Evolutionary conservation across 1,284 basidiomycete species (phyloP).

Genomic region (Apiotrichum sp.): DNA sequence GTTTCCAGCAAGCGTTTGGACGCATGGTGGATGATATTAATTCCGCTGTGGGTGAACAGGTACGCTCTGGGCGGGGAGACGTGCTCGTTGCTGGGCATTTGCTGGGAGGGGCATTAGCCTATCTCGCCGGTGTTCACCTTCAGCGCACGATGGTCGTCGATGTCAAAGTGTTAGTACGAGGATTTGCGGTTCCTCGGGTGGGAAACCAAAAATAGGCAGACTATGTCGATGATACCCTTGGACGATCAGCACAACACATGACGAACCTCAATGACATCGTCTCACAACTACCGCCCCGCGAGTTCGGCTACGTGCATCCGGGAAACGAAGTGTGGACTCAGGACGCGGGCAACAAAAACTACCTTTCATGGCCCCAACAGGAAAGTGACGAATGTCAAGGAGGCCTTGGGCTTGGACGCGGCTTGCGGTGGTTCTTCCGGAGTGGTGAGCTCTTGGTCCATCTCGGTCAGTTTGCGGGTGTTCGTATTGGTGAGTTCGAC

Average conservation of each 20-base stretch:
- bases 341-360: background rate
- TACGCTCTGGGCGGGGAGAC: background rate
- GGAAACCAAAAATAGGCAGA: constrained; percentile 24
- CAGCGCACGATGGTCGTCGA: constrained; percentile 8
- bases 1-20: background rate
- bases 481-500: background rate
- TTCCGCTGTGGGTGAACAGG: background rate
- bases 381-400: background rate
- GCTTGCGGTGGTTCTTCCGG: background rate
- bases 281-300: constrained; percentile 20
- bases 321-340: constrained; percentile 20
- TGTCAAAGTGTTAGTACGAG: constrained; percentile 1
- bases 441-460: background rate
- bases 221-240: constrained; percentile 22
- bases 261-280: constrained; percentile 23
- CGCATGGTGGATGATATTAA: constrained; percentile 14
- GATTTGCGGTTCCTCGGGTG: constrained; percentile 21
- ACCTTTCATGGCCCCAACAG: background rate
- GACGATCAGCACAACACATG: constrained; percentile 14
- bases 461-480: background rate
- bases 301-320: constrained; percentile 20
- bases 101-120: constrained; percentile 19
- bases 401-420: background rate
- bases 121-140: constrained; percentile 14
- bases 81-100: constrained; percentile 24